Conservation (phyloP, 208 protist species). For the Leishmania tarentolae region DNA sequence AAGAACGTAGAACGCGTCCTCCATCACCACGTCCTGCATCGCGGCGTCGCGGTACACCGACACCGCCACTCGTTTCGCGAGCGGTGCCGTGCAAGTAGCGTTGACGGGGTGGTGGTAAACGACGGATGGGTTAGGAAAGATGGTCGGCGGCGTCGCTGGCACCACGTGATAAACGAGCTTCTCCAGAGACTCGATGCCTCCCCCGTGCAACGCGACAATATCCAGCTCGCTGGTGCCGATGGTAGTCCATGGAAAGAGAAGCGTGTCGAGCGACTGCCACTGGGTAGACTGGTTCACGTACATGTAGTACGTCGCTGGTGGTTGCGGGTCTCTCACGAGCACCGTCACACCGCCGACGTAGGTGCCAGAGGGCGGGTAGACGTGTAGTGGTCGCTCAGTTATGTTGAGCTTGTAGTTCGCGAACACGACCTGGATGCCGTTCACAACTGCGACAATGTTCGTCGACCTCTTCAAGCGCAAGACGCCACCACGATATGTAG, state of each 20-base stretch:
- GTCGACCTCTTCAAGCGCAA: slow-evolving; percentile 58
- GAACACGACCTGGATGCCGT: slow-evolving; percentile 22
- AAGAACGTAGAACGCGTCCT: slow-evolving; percentile 12
- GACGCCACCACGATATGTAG: slow-evolving; percentile 33
- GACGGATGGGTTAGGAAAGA: slow-evolving; percentile 26
- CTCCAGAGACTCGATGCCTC: slow-evolving; percentile 34
- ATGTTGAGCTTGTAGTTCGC: slow-evolving; percentile 45
- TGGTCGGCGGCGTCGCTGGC: slow-evolving; percentile 30
- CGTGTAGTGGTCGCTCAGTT: slow-evolving; percentile 31
- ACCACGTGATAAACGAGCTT: slow-evolving; percentile 43
- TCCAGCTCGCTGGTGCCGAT: slow-evolving; percentile 35
- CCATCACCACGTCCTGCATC: slow-evolving; percentile 19
- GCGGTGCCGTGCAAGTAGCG: slow-evolving; percentile 49
- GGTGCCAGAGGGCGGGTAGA: slow-evolving; percentile 56
- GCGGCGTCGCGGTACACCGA: slow-evolving; percentile 12
- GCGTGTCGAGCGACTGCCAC: slow-evolving; percentile 18
- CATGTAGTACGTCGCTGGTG: slow-evolving; percentile 40
- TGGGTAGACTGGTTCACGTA: slow-evolving; percentile 42
- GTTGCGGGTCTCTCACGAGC: slow-evolving; percentile 40
- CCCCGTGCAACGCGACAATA: slow-evolving; percentile 44
- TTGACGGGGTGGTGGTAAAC: slow-evolving; percentile 34
- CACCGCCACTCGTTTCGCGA: slow-evolving; percentile 18
- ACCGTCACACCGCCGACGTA: slow-evolving; percentile 61
- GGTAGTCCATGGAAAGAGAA: slow-evolving; percentile 32
- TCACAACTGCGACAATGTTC: slow-evolving; percentile 50